Evolutionary conservation across 31 red algal genomes (phyloP).

Genomic region (Pterothamnion heteromorphum): DNA sequence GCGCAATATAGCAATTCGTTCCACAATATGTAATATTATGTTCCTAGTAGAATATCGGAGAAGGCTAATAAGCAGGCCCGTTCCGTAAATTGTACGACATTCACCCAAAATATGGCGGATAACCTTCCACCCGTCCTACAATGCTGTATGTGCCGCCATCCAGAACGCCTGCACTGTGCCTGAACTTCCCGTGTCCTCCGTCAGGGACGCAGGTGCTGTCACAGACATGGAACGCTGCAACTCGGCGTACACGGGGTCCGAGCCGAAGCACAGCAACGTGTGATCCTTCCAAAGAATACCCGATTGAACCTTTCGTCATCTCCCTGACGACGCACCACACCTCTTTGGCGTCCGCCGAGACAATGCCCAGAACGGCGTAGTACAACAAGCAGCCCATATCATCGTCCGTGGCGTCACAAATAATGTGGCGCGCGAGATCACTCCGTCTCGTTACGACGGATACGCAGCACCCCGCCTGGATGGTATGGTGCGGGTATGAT

Average conservation of each 20-base stretch:
- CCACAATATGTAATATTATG: not conserved
- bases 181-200: not conserved
- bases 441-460: not conserved
- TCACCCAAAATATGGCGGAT: not conserved
- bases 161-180: not conserved
- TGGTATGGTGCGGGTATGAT: not conserved
- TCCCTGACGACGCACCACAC: not conserved
- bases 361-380: not conserved
- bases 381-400: not conserved
- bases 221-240: not conserved
- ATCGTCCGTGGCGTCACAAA: not conserved
- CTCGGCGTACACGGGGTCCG: not conserved
- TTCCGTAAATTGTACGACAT: not conserved
- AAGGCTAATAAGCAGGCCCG: not conserved
- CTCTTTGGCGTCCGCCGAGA: not conserved
- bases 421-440: not conserved
- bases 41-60: not conserved
- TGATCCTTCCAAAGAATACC: not conserved
- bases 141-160: not conserved
- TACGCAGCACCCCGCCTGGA: not conserved
- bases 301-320: not conserved
- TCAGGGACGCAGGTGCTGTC: not conserved
- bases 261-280: not conserved
- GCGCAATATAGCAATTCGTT: not conserved
- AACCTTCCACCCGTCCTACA: not conserved